Percentiles rank a stretch among this genome's conserved stretches.
These are phyloP conservation scores for Kitagawia praeruptora DNA, from an alignment of 129 eudicot genomes.

Conservation along the genomic window DNA sequence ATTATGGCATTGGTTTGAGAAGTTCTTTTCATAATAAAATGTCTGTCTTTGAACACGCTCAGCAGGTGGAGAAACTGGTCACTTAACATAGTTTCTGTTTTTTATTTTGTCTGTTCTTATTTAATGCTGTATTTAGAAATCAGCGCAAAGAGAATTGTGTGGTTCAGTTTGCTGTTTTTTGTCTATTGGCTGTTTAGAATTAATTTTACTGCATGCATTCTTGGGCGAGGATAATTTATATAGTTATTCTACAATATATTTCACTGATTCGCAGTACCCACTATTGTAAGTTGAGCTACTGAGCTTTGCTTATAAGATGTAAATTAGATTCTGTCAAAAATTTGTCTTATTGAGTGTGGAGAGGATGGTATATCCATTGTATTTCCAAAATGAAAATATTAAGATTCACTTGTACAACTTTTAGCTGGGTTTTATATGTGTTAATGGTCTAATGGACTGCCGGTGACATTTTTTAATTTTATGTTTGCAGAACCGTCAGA, in stretches of 20 bases:
- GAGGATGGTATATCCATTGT: not conserved
- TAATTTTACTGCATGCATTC: not conserved
- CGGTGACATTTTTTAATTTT: not conserved
- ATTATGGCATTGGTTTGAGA: not conserved
- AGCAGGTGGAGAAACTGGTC: not conserved
- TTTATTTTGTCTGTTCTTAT: not conserved
- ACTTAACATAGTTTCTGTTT: not conserved
- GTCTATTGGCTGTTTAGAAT: not conserved
- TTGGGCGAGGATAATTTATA: not conserved
- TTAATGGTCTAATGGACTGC: not conserved
- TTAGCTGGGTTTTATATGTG: not conserved
- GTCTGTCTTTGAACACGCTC: not conserved
- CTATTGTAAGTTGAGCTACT: not conserved
- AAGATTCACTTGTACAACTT: not conserved
- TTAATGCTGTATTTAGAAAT: not conserved
- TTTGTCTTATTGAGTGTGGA: not conserved
- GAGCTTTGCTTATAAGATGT: not conserved
- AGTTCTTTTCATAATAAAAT: not conserved
- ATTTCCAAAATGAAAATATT: not conserved
- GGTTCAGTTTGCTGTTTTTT: not conserved
- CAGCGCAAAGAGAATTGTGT: not conserved
- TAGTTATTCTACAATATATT: not conserved
- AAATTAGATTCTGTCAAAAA: not conserved
- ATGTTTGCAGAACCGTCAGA: conserved; percentile 84
- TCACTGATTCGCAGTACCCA: not conserved